Percentiles rank a stretch among this genome's conserved stretches.
Evolutionary conservation across 2,329 filamentous ascomycete genomes (phyloP).

Genomic region (Cladosporium sp.): DNA sequence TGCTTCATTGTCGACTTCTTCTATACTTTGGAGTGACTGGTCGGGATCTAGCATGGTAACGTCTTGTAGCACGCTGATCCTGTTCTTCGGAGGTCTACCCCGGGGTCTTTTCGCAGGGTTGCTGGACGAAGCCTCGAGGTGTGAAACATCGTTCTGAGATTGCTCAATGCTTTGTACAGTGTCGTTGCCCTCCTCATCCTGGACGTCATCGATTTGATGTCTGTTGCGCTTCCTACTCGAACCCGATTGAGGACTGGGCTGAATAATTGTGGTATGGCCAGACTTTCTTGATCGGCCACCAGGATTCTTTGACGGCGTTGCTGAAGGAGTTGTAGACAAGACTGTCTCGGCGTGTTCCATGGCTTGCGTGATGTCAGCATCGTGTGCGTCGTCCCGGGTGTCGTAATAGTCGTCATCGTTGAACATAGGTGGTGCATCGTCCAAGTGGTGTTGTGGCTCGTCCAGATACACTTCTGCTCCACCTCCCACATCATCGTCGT

Average conservation of each 20-base stretch:
- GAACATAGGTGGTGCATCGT: conserved; percentile 15
- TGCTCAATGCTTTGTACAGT: conserved; percentile 10
- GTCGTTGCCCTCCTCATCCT: conserved; percentile 6
- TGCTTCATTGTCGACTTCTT: conserved; percentile 5
- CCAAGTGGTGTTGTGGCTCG: background rate
- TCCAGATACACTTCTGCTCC: background rate
- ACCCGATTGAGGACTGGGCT: background rate
- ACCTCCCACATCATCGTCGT: conserved; percentile 9
- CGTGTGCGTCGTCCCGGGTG: background rate
- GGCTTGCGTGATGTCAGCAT: conserved; percentile 2
- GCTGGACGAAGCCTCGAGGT: background rate
- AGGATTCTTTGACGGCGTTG: background rate
- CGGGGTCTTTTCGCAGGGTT: background rate
- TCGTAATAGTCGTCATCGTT: conserved; percentile 13
- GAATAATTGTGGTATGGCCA: background rate
- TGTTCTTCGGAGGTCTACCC: background rate
- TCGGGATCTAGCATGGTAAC: background rate
- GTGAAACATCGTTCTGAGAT: background rate
- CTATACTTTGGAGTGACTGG: background rate
- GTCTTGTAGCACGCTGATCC: conserved; percentile 15
- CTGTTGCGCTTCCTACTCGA: conserved; percentile 6
- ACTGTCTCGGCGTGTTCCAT: background rate
- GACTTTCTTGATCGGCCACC: background rate
- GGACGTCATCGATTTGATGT: background rate
- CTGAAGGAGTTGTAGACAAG: background rate